Evolutionary conservation across 352 stramenopile species (phyloP).

Genomic region (Globisporangium nodosum): DNA sequence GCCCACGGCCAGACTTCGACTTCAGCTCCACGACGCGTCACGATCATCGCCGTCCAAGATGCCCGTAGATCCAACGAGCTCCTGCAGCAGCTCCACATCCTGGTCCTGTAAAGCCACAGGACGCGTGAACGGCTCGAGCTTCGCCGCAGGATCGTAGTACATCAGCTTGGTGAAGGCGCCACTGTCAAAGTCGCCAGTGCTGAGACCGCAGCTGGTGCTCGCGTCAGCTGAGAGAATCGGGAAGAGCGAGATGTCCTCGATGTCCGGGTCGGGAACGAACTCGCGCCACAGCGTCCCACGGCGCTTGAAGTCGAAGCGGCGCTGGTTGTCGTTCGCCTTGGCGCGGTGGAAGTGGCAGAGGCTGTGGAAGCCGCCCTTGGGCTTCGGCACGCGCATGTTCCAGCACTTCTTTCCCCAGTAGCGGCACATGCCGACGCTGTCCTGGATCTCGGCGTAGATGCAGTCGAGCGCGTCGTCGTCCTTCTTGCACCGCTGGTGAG

Average conservation of each 20-base stretch:
- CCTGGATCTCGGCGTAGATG: constrained; percentile 15
- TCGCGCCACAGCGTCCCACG: constrained; percentile 10
- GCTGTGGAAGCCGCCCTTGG: constrained; percentile 21
- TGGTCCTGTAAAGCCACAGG: constrained; percentile 5
- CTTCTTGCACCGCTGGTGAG: no score
- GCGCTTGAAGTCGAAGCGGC: constrained; percentile 19
- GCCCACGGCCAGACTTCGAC: no score
- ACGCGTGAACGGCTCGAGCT: constrained; percentile 23
- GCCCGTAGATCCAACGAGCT: constrained; percentile 1
- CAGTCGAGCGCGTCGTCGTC: constrained; percentile 7
- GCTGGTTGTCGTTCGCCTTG: constrained; percentile 23
- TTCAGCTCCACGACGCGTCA: no score
- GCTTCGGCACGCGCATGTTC: constrained; percentile 17
- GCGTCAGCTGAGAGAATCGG: not conserved
- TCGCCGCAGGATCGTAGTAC: no score
- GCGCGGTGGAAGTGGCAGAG: constrained; percentile 24
- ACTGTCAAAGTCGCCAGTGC: no score
- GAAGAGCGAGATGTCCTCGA: constrained; percentile 10
- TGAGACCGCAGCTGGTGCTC: no score
- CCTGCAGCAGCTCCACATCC: constrained; percentile 11
- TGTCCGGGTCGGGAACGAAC: constrained; percentile 6
- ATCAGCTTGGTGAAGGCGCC: no score
- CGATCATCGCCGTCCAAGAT: no score
- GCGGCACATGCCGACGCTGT: constrained; percentile 11
- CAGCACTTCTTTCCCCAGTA: constrained; percentile 21